Percentiles rank a stretch among this genome's conserved stretches.
Conservation (phyloP, 2,329 filamentous ascomycete genomes). For the Clarireedia paspali region DNA sequence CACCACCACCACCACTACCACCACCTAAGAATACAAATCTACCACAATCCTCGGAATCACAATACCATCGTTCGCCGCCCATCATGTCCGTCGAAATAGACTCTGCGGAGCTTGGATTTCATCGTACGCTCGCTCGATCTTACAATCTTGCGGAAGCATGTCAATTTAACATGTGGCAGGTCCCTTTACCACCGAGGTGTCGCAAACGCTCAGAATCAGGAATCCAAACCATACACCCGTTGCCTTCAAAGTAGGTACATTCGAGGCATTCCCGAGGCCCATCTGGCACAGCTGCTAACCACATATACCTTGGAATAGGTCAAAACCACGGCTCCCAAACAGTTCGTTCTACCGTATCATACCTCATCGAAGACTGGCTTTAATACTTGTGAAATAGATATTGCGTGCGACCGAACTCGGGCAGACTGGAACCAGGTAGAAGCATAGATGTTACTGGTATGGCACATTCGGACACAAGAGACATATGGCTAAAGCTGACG, state of each 20-base stretch:
- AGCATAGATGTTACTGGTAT: constrained; percentile 89
- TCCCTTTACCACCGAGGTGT: constrained; percentile 59
- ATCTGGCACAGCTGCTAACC: constrained; percentile 8
- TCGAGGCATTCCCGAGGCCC: constrained; percentile 8
- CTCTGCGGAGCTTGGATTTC: constrained; percentile 86
- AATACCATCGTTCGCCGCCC: constrained; percentile 20
- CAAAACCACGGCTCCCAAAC: constrained; percentile 97
- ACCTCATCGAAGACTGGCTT: not conserved
- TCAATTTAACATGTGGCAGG: constrained; percentile 36
- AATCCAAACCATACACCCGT: constrained; percentile 56
- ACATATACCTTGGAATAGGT: constrained; percentile 48
- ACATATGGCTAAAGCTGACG: constrained; percentile 7
- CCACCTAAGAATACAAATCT: not conserved
- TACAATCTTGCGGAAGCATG: not conserved
- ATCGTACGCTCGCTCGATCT: constrained; percentile 58
- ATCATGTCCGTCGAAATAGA: constrained; percentile 94
- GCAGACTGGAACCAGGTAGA: constrained; percentile 83
- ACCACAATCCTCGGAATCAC: not conserved
- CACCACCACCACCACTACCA: not conserved
- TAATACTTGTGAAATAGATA: constrained; percentile 53
- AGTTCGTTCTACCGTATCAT: constrained; percentile 52
- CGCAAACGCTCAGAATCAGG: constrained; percentile 56
- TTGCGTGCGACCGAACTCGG: constrained; percentile 94
- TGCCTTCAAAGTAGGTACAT: constrained; percentile 57
- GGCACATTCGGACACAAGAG: constrained; percentile 20